These are phyloP conservation scores for Rhododendron ferrugineum DNA, from an alignment of 148 eudicot genomes.

Conservation along the genomic window DNA sequence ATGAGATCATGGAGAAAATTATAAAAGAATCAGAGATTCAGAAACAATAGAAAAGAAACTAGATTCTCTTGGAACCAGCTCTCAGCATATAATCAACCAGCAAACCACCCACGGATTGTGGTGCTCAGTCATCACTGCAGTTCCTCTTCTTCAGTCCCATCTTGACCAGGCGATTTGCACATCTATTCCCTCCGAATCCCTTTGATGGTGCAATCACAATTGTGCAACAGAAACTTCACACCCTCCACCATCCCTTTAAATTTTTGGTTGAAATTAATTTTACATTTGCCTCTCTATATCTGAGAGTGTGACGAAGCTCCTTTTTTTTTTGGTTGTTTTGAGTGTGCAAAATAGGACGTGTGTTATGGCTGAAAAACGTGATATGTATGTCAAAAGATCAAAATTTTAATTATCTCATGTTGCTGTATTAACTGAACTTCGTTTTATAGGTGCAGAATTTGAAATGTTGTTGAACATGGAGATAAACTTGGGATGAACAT, in stretches of 20 bases:
- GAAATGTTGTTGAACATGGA: not conserved
- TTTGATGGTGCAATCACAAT: not conserved
- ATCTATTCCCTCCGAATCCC: not conserved
- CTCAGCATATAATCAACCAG: not conserved
- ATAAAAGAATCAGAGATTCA: not conserved
- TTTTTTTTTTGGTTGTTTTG: not conserved
- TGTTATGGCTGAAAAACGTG: not conserved
- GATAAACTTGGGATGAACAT: not conserved
- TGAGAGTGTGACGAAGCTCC: not conserved
- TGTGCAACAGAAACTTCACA: constrained; percentile 2
- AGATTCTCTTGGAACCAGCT: not conserved
- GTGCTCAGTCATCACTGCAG: not conserved
- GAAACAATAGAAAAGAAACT: not conserved
- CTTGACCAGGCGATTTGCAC: not conserved
- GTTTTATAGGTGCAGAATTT: not conserved
- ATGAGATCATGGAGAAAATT: not conserved
- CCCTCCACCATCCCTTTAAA: not conserved
- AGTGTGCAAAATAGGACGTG: not conserved
- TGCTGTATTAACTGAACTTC: not conserved
- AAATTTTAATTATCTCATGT: not conserved
- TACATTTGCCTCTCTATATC: not conserved
- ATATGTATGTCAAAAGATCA: not conserved
- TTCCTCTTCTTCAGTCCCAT: not conserved
- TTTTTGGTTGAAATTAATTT: not conserved
- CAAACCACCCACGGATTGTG: not conserved